Percentiles rank a stretch among this genome's conserved stretches.
These are phyloP conservation scores for Candolleomyces efflorescens DNA, from an alignment of 768 basidiomycete genomes.

Conservation along the genomic window DNA sequence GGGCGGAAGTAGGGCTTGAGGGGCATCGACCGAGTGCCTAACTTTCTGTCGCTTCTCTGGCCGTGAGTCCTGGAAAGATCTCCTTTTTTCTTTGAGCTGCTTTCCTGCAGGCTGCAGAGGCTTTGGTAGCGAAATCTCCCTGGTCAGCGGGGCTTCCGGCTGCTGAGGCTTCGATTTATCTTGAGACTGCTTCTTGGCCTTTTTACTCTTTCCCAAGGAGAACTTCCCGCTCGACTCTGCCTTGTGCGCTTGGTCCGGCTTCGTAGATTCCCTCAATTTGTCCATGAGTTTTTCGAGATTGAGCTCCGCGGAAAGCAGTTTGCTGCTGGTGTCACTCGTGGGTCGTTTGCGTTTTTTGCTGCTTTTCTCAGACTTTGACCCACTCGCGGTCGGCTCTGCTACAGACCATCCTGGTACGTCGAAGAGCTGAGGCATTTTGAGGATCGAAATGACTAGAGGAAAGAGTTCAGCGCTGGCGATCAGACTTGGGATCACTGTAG, in stretches of 20 bases:
- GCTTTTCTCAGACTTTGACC: slow-evolving; percentile 19
- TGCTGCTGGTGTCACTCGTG: slow-evolving; percentile 27
- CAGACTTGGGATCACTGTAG: neutral
- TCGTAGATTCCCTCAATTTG: slow-evolving; percentile 31
- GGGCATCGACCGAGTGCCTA: slow-evolving; percentile 1
- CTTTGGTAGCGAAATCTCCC: slow-evolving; percentile 18
- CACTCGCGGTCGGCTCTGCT: slow-evolving; percentile 35
- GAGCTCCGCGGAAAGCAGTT: slow-evolving; percentile 34
- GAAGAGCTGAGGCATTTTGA: slow-evolving; percentile 40
- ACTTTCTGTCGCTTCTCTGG: slow-evolving; percentile 11
- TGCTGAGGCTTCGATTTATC: slow-evolving; percentile 1
- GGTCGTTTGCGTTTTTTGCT: slow-evolving; percentile 57
- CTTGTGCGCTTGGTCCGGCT: slow-evolving; percentile 14
- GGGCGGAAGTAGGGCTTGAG: neutral
- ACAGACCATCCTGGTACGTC: slow-evolving; percentile 70
- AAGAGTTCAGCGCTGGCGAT: neutral
- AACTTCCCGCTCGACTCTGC: slow-evolving; percentile 17
- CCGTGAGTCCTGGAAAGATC: slow-evolving; percentile 4
- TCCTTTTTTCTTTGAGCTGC: slow-evolving; percentile 10
- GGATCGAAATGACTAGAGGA: slow-evolving; percentile 12
- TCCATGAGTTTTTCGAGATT: slow-evolving; percentile 62
- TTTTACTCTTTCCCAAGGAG: slow-evolving; percentile 10
- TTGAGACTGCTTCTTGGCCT: slow-evolving; percentile 15
- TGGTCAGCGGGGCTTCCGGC: neutral
- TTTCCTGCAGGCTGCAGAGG: slow-evolving; percentile 16